These are phyloP conservation scores for Lindgomyces ingoldianus DNA, from an alignment of 495 filamentous ascomycete species.

Conservation along the genomic window DNA sequence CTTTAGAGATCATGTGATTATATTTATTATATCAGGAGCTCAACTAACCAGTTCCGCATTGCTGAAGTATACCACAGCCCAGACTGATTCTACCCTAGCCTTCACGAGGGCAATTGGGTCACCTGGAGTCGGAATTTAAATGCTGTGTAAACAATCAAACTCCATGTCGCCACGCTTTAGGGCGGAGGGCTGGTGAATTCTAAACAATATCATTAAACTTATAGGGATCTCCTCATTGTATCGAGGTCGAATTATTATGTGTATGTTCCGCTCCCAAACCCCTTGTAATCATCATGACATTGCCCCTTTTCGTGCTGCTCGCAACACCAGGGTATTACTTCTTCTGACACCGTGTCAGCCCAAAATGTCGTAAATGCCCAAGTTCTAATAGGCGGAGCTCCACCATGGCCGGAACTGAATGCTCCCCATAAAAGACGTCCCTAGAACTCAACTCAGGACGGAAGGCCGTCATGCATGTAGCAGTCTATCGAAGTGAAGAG, in stretches of 20 bases:
- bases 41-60: too few relatives aligned
- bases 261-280: not conserved
- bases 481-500: conserved; percentile 4
- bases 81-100: too few relatives aligned
- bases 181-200: too few relatives aligned
- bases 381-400: not conserved
- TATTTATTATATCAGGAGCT: too few relatives aligned
- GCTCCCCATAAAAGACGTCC: not conserved
- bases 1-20: too few relatives aligned
- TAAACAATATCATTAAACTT: too few relatives aligned
- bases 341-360: not conserved
- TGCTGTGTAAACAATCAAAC: too few relatives aligned
- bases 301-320: not conserved
- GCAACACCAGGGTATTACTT: conserved; percentile 1
- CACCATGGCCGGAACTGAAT: not conserved
- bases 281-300: not conserved
- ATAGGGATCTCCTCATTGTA: not conserved
- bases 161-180: too few relatives aligned
- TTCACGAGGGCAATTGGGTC: too few relatives aligned
- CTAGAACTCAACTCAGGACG: not conserved
- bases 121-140: too few relatives aligned
- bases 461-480: not conserved
- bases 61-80: too few relatives aligned
- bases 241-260: not conserved
- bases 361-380: not conserved